Percentiles rank a stretch among this genome's conserved stretches.
Evolutionary conservation across 768 basidiomycete species (phyloP).

Genomic region (Kondoa subrosea): DNA sequence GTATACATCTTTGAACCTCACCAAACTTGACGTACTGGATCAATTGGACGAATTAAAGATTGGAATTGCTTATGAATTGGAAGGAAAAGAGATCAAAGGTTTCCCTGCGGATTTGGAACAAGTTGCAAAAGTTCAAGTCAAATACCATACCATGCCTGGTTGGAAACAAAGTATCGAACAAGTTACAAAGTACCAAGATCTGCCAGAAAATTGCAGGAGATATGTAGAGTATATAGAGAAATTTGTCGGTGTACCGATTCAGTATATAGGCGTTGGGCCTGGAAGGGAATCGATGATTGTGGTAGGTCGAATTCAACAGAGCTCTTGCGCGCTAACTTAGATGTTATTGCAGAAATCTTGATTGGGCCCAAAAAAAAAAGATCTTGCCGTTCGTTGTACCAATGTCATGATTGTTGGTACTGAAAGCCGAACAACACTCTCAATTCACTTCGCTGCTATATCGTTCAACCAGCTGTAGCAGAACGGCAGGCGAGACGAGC

Average conservation of each 20-base stretch:
- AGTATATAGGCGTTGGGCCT: slow-evolving; percentile 89
- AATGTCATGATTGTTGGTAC: too few relatives aligned
- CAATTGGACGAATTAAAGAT: slow-evolving; percentile 70
- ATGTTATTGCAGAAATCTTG: not conserved
- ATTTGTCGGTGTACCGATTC: slow-evolving; percentile 52
- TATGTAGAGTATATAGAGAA: slow-evolving; percentile 78
- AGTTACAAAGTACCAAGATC: slow-evolving; percentile 46
- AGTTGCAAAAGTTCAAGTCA: slow-evolving; percentile 55
- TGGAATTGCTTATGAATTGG: slow-evolving; percentile 57
- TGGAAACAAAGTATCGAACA: slow-evolving; percentile 67
- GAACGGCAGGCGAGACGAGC: too few relatives aligned
- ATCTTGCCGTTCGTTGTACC: too few relatives aligned
- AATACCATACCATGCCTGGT: slow-evolving; percentile 74
- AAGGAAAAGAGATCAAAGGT: slow-evolving; percentile 58
- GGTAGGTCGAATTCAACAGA: not conserved
- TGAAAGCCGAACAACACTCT: too few relatives aligned
- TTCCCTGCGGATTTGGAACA: slow-evolving; percentile 86
- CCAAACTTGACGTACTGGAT: slow-evolving; percentile 88
- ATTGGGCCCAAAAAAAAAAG: too few relatives aligned
- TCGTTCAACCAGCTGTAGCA: too few relatives aligned
- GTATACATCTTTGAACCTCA: slow-evolving; percentile 81
- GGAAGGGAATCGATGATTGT: slow-evolving; percentile 40
- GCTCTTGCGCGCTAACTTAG: not conserved
- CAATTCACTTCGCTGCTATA: too few relatives aligned
- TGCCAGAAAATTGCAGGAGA: slow-evolving; percentile 67